Evolutionary conservation across 352 stramenopile genomes (phyloP).

Genomic region (Phytophthora pinifolia): DNA sequence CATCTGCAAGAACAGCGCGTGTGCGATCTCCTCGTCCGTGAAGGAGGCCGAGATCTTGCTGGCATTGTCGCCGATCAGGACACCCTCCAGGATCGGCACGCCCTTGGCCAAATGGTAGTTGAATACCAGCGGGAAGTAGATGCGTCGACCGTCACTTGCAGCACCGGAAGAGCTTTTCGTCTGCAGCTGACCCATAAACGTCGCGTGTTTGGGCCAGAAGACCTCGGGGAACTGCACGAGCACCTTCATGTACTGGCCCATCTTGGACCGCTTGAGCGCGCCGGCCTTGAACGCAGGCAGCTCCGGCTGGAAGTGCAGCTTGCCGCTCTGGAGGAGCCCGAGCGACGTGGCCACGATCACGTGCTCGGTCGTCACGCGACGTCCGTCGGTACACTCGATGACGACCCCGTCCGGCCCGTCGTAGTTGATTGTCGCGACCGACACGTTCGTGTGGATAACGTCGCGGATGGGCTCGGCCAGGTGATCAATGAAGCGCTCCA

Average conservation of each 20-base stretch:
- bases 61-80: constrained; percentile 56
- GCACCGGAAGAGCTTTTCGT: constrained; percentile 9
- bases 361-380: constrained; percentile 32
- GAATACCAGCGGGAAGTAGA: constrained; percentile 62
- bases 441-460: constrained; percentile 40
- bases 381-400: constrained; percentile 36
- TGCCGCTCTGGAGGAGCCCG: constrained; percentile 47
- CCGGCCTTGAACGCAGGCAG: constrained; percentile 47
- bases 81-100: constrained; percentile 52
- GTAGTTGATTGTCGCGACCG: constrained; percentile 36
- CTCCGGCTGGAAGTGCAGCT: constrained; percentile 50
- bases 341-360: constrained; percentile 63
- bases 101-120: constrained; percentile 61
- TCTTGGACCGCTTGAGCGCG: constrained; percentile 52
- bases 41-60: constrained; percentile 43
- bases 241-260: constrained; percentile 73
- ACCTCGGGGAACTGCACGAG: constrained; percentile 71
- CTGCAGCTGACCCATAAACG: constrained; percentile 48
- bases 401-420: constrained; percentile 28
- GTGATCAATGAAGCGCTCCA: constrained; percentile 55
- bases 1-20: constrained; percentile 50
- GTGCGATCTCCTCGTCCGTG: constrained; percentile 49
- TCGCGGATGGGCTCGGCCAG: constrained; percentile 33
- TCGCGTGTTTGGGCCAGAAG: constrained; percentile 57
- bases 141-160: constrained; percentile 11